Conservation (phyloP, 257 asterid genomes). For the Solanum rostratum region DNA sequence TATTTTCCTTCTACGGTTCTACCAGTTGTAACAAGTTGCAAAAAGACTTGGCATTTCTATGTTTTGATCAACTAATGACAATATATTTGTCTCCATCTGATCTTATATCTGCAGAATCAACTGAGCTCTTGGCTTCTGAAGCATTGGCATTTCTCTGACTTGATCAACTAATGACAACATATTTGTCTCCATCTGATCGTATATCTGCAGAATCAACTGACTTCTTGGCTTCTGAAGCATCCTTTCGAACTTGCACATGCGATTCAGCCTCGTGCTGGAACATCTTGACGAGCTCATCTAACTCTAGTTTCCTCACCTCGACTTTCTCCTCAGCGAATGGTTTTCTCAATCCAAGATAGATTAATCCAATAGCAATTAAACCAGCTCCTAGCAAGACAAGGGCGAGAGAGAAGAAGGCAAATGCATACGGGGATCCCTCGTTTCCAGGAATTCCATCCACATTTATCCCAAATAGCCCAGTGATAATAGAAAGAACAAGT, state of each 20-base stretch:
- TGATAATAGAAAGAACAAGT: constrained; percentile 72
- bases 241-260: constrained; percentile 84
- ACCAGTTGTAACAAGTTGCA: neutral
- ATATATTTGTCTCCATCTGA: neutral
- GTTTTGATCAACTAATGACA: neutral
- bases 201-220: neutral
- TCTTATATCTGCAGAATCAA: neutral
- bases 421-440: constrained; percentile 66
- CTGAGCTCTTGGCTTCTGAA: constrained; percentile 4
- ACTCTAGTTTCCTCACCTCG: constrained; percentile 69
- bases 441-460: constrained; percentile 97
- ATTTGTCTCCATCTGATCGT: neutral
- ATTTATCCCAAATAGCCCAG: constrained; percentile 88
- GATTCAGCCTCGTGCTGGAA: constrained; percentile 93
- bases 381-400: constrained; percentile 46
- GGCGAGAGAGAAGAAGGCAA: constrained; percentile 60
- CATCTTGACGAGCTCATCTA: constrained; percentile 67
- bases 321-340: constrained; percentile 68
- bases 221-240: constrained; percentile 9
- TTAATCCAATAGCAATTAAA: constrained; percentile 57
- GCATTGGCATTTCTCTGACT: neutral
- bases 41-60: neutral
- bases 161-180: neutral
- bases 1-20: neutral
- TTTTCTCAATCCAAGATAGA: constrained; percentile 69